Evolutionary conservation across 1,139 yeast genomes (phyloP), one percentile per base, ranked within the genome.

Genomic region (Hemisphaericaspora lyxosophila): DNA sequence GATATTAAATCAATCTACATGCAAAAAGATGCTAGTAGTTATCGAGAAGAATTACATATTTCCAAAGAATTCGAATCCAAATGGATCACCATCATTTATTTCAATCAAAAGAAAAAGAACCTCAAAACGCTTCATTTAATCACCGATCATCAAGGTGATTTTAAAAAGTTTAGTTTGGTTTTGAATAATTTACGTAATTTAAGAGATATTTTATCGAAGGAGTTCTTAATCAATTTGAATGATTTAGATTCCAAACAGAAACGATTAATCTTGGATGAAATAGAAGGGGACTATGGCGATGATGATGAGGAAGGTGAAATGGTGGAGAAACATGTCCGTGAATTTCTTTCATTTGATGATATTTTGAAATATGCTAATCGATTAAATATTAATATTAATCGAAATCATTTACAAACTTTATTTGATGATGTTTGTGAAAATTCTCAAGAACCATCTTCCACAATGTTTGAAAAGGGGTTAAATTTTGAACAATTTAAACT

Each of bases 21-120:
- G 8, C 88, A 82, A 8, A 73, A 70, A 11, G 85, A 84, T 48
- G 97, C 96, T 1, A 71, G 76, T 19, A 85, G 85, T 46, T 90
- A 88, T 54, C 67, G 96, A 42, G 96, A 90, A 53, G 95, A 87
- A 57, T 75, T 86, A 46, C 82, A 83, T 33, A 75, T 89, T 1
- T 76, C 90, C 1, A 67, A 78, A 33, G 89, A 84, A 35, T 75
- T 74, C 38, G 80, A 80, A 34, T 65, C 70, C 11, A 66, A 78
- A 14, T 92, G 98, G 98, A 73, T 87, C 1, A 82, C 96, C 0
- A 75, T 92, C 23, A 78, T 87, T 11, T 90, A 87, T 54, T 74
- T 67, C 31, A 73, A 75, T 48, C 75, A 76, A 42, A 63, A 78
- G 39, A 82, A 84, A 45, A 80, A 80, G 29, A 73, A 69, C 43